These are phyloP conservation scores for Globisporangium alternatum DNA, from an alignment of 352 stramenopile species.

Conservation along the genomic window DNA sequence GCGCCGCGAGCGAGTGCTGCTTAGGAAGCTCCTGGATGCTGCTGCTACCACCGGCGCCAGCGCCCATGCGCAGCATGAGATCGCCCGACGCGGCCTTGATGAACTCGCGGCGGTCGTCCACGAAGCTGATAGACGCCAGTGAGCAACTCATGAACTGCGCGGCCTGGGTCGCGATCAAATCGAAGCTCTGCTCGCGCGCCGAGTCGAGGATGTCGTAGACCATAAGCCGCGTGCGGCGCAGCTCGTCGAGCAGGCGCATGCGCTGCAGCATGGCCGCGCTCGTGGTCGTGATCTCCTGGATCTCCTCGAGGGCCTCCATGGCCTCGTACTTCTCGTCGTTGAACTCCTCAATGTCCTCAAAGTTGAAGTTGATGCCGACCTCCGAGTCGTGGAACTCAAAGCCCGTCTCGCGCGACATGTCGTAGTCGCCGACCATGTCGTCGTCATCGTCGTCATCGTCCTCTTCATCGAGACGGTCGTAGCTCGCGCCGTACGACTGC, in stretches of 20 bases:
- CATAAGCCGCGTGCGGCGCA: conserved; percentile 34
- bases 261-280: conserved; percentile 13
- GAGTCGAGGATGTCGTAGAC: conserved; percentile 64
- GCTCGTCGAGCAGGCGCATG: conserved; percentile 28
- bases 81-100: conserved; percentile 55
- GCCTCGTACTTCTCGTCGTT: conserved; percentile 29
- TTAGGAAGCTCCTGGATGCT: conserved; percentile 40
- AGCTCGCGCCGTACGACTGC: not conserved
- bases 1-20: conserved; percentile 50
- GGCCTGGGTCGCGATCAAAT: conserved; percentile 54
- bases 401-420: conserved; percentile 22
- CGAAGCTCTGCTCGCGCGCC: conserved; percentile 43
- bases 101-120: conserved; percentile 56
- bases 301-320: conserved; percentile 17
- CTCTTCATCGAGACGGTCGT: not conserved
- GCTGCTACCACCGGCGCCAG: not conserved
- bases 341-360: conserved; percentile 31
- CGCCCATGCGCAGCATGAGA: conserved; percentile 4
- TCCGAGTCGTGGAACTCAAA: conserved; percentile 25
- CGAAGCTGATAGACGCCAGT: conserved; percentile 61
- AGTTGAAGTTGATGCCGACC: conserved; percentile 15
- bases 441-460: conserved; percentile 24
- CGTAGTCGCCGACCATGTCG: conserved; percentile 28
- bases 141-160: conserved; percentile 48
- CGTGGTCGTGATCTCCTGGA: conserved; percentile 38